These are phyloP conservation scores for Podila horticola DNA, from an alignment of 192 early-diverging fungal genomes.

Conservation along the genomic window DNA sequence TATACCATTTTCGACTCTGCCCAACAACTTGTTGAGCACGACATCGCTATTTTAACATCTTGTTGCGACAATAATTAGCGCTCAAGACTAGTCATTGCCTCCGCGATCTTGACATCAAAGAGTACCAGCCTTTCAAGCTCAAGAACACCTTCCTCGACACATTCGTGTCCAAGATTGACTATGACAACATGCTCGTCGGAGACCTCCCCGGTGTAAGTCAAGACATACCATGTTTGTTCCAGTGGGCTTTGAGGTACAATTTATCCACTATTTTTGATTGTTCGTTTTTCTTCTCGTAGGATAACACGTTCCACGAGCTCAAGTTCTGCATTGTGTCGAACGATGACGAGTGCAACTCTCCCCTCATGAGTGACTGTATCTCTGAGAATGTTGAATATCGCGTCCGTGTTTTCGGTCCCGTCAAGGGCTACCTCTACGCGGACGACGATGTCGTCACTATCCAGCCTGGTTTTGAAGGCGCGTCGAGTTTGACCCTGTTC, in stretches of 20 bases:
- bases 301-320: not conserved
- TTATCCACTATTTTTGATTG: too few species aligned
- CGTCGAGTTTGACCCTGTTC: conserved; percentile 4
- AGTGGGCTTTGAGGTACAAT: too few species aligned
- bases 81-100: too few species aligned
- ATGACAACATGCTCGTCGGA: conserved; percentile 8
- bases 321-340: conserved; percentile 16
- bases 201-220: conserved; percentile 6
- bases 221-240: too few species aligned
- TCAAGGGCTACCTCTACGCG: conserved; percentile 5
- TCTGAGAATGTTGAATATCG: conserved; percentile 18
- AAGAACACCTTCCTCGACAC: not conserved
- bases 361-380: not conserved
- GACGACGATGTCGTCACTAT: not conserved
- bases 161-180: not conserved
- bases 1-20: too few species aligned
- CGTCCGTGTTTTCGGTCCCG: not conserved
- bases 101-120: not conserved
- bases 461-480: not conserved
- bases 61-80: too few species aligned
- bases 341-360: conserved; percentile 1
- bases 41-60: too few species aligned
- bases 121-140: conserved; percentile 17
- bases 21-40: too few species aligned
- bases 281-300: too few species aligned